phyloP scores from a whole-genome alignment of 2,329 filamentous ascomycete genomes.

The Ophioceras dolichostomum region DNA sequence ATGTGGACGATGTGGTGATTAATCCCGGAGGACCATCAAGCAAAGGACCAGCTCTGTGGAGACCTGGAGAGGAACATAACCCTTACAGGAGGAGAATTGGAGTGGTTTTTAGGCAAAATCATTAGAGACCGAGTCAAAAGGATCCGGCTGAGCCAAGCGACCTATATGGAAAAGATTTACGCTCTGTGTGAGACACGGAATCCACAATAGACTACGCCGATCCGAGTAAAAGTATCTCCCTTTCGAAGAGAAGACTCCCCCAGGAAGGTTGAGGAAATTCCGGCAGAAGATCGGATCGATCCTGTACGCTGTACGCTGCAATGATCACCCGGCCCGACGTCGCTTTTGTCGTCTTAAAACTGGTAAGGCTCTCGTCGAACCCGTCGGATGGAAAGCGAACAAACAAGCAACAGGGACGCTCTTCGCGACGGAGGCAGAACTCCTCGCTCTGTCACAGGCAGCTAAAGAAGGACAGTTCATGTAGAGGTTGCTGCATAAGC shows the following conservation, averaged over 20 bases:
- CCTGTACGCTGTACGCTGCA: background rate
- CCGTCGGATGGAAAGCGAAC: constrained; percentile 3
- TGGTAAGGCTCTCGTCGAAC: background rate
- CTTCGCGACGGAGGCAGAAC: constrained; percentile 4
- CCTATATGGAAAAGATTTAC: constrained; percentile 3
- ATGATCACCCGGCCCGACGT: background rate
- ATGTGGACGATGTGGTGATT: constrained; percentile 4
- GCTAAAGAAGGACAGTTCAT: background rate
- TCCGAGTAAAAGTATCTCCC: background rate
- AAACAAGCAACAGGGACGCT: constrained; percentile 5
- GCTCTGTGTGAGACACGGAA: background rate
- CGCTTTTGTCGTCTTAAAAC: background rate
- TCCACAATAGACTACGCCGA: background rate
- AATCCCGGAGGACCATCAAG: background rate
- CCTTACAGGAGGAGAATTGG: constrained; percentile 1
- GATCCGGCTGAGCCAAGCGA: constrained; percentile 4
- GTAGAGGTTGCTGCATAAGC: background rate
- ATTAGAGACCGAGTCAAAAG: constrained; percentile 2
- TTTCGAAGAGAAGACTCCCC: background rate
- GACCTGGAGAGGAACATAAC: background rate
- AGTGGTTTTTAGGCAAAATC: constrained; percentile 3
- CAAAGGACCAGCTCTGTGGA: too few relatives aligned
- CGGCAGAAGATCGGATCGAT: background rate
- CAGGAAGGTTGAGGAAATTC: background rate
- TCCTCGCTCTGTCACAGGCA: background rate